Base-by-base conservation (phyloP, 495 filamentous ascomycete genomes). In the Penicillium alfredii region DNA sequence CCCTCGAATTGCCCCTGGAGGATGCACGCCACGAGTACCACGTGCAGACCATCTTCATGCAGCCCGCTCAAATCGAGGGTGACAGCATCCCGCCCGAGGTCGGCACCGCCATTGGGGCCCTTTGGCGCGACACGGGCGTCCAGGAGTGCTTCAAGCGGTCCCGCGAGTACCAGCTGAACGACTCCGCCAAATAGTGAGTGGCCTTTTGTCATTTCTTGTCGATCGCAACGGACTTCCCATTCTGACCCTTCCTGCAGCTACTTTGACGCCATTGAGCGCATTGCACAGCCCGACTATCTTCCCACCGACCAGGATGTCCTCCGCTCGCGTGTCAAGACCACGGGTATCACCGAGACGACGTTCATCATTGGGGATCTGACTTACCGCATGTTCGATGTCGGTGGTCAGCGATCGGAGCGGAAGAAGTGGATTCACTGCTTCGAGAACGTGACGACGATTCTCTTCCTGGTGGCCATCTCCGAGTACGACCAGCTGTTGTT, bases 361-460 rank as follows among this genome's bases (percentile, higher is more conserved):
- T 99, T 99, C 68, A 90, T 94, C 57, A 93, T 97, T 47, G 93
- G 92, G 43, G 88, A 96, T 53, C 69, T 99, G 55, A 97, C 88
- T 19, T 99, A 96, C 69, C 81, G 93, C 38, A 99, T 99, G 92
- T 97, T 97, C 69, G 92, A 99, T 61, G 92, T 99, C 20, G 92
- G 92, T 73, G 92, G 92, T 53, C 92, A 97, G 67, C 83, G 92
- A 51, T 97, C 93, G 1, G 92, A 99, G 66, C 84, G 92, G 47
- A 99, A 99, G 83, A 99, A 99, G 82, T 99, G 92, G 92, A 99
- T 99, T 42, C 92, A 99, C 72, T 94, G 90, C 73, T 98, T 98
- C 69, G 92, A 98, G 71, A 97, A 98, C 53, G 92, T 98, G 55
- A 95, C 90, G 29, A 94, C 92, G 11, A 94, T 98, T 50, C 84